These are phyloP conservation scores for Geoglossum cookeanum DNA, from an alignment of 2,329 filamentous ascomycete species.

Conservation along the genomic window DNA sequence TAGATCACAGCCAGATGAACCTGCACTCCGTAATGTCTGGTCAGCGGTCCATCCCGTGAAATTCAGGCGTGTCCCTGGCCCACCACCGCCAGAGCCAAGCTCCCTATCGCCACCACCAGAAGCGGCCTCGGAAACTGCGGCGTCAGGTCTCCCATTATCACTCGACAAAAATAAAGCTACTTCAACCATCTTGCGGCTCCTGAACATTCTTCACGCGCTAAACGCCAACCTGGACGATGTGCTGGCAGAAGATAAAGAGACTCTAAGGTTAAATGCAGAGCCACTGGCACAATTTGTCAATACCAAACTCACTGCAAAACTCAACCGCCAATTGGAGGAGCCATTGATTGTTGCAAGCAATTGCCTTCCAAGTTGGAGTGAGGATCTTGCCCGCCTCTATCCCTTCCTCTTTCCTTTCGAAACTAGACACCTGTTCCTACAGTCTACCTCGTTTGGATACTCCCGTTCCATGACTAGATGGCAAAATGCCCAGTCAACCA, in stretches of 20 bases:
- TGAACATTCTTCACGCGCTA: constrained; percentile 79
- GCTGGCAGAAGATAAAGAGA: constrained; percentile 54
- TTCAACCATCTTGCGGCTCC: constrained; percentile 66
- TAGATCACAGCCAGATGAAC: constrained; percentile 41
- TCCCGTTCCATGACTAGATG: constrained; percentile 92
- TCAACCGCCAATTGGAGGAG: constrained; percentile 92
- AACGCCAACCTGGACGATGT: constrained; percentile 91
- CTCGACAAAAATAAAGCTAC: constrained; percentile 69
- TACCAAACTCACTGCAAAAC: constrained; percentile 90
- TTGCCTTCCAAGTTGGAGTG: constrained; percentile 87
- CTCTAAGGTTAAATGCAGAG: constrained; percentile 55
- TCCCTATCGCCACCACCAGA: constrained; percentile 37
- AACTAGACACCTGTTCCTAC: constrained; percentile 86
- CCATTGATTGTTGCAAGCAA: constrained; percentile 93
- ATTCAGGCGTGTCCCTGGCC: constrained; percentile 70
- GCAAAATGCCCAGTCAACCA: constrained; percentile 75
- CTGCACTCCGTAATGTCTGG: constrained; percentile 64
- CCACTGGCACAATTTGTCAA: constrained; percentile 91
- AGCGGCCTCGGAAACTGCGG: constrained; percentile 30
- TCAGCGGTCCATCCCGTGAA: constrained; percentile 79
- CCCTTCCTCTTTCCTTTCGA: constrained; percentile 97
- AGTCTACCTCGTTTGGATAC: constrained; percentile 96
- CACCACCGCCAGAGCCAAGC: constrained; percentile 53
- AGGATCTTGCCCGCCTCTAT: constrained; percentile 81
- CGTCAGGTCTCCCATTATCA: constrained; percentile 52